Evolutionary conservation across 305 asterid genomes (phyloP), one percentile per base, ranked within the genome.

Genomic region (Solanum hybrid): DNA sequence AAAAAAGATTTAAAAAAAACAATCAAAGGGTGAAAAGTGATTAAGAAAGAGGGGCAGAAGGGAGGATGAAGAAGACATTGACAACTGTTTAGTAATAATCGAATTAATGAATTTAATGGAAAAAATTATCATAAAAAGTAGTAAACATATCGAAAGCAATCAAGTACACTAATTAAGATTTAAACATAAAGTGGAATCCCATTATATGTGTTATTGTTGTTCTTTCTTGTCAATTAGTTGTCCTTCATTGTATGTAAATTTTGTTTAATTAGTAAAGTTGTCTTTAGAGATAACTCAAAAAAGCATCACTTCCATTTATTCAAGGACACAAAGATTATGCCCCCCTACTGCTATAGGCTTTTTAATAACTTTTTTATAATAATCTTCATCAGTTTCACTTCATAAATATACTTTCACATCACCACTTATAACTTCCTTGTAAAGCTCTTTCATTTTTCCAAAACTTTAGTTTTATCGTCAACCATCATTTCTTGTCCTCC

Each of bases 171-270:
- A 90, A 80, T 72, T 86, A 85, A 72, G 92, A 88, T 84, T 73
- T 90, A 88, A 87, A 79, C 91, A 89, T 91, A 46, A 88, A 87
- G 90, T 60, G 85, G 81, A 81, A 91, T 91, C 87, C 75, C 92
- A 92, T 90, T 90, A 91, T 88, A 90, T 88, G 76, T 60, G 85
- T 56, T 88, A 92, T 92, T 17, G 89, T 89, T 89, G 85, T 73
- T 88, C 88, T 92, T 88, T 92, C 97, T 91, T 91, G 91, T 94
- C 96, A 95, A 94, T 87, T 91, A 91, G 89, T 93, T 94, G 93
- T 93, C 93, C 92, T 71, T 38, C 84, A 90, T 86, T 87, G 85
- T 87, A 86, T 64, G 86, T 82, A 34, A 51, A 38, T 72, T 69
- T 32, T 56, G 66, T 35, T 69, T 34, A 37, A 72, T 27, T 27